A percentile compares a stretch with the other conserved stretches of the same genome.
Conservation (phyloP, 1,139 yeast genomes). For the Pneumocystis sp. region DNA sequence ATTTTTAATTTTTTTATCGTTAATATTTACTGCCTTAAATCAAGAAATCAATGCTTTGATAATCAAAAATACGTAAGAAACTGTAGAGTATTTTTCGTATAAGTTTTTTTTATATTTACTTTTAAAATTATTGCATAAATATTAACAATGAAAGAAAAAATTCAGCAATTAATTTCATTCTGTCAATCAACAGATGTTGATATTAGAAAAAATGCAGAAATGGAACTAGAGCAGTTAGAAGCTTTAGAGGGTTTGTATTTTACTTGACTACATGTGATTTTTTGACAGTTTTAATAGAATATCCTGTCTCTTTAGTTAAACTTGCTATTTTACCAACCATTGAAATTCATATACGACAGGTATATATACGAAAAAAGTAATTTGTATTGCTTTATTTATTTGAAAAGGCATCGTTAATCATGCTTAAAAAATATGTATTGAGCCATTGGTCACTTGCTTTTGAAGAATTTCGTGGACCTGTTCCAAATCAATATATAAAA, state of each 20-base stretch:
- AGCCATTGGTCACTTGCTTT: constrained; percentile 12
- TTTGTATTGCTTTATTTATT: not conserved
- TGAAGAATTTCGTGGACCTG: constrained; percentile 10
- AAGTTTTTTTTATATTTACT: no score
- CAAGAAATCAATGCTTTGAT: not conserved
- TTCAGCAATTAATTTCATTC: not conserved
- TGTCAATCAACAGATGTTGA: not conserved
- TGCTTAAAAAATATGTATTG: constrained; percentile 8
- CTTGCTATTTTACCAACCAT: not conserved
- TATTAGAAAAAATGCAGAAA: not conserved
- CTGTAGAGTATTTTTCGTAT: no score
- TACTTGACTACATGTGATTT: not conserved
- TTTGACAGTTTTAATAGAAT: not conserved
- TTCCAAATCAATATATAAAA: constrained; percentile 5
- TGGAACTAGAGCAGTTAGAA: not conserved
- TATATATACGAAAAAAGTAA: not conserved
- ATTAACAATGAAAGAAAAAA: not conserved
- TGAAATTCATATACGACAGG: constrained; percentile 5
- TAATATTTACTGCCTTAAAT: not conserved
- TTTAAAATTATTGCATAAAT: not conserved
- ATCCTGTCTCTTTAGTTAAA: constrained; percentile 3
- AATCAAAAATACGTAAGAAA: not conserved
- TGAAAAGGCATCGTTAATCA: constrained; percentile 7
- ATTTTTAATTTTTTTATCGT: not conserved
- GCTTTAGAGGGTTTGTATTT: not conserved